A percentile compares a stretch with the other conserved stretches of the same genome.
Conservation (phyloP, 2,329 filamentous ascomycete genomes). For the Aspergillus niger region DNA sequence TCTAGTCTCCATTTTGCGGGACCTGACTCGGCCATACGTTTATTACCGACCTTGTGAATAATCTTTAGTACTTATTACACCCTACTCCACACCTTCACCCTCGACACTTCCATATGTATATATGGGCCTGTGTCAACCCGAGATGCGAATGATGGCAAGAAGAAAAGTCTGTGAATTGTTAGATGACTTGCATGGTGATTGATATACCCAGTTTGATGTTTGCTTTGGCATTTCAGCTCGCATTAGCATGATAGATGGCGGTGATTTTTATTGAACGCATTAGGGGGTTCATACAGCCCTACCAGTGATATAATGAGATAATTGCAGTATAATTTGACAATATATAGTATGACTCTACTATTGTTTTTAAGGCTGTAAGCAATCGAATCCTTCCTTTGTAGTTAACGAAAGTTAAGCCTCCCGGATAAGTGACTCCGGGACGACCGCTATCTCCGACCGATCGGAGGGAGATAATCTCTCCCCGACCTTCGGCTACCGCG, state of each 20-base stretch:
- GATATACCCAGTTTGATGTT: conserved; percentile 24
- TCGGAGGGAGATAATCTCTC: background rate
- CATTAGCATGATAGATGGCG: conserved; percentile 18
- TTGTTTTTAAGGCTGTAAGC: too few relatives aligned
- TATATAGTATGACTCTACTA: too few relatives aligned
- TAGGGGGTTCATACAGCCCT: background rate
- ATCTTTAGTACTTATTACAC: conserved; percentile 21
- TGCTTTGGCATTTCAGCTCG: conserved; percentile 4
- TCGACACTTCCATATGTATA: conserved; percentile 4
- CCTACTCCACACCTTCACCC: background rate
- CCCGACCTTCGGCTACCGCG: background rate
- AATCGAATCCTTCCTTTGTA: too few relatives aligned
- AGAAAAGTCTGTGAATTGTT: conserved; percentile 12
- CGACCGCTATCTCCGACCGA: background rate
- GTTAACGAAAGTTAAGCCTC: too few relatives aligned
- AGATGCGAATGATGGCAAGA: conserved; percentile 15
- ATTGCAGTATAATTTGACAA: background rate
- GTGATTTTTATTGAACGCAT: conserved; percentile 5
- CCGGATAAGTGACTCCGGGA: background rate
- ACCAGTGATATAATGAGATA: conserved; percentile 1
- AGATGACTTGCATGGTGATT: conserved; percentile 16
- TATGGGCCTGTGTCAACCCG: conserved; percentile 11
- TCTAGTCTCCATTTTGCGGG: background rate
- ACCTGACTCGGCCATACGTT: background rate
- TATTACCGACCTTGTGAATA: conserved; percentile 19